Conservation (phyloP, 1,139 yeast species). For the Diutina mesorugosa region DNA sequence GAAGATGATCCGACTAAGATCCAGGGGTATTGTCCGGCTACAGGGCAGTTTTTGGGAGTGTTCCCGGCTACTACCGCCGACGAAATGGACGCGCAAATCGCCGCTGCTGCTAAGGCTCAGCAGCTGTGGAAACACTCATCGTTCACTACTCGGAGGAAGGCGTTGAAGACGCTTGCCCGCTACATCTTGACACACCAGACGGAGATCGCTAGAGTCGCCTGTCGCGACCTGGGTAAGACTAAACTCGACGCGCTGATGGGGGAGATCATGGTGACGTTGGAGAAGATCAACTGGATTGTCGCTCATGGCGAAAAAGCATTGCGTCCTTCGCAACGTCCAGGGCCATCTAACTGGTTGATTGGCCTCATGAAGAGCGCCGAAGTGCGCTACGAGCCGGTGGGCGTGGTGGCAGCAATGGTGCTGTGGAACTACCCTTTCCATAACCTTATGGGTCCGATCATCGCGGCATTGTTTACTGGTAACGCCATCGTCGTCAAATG, state of each 20-base stretch:
- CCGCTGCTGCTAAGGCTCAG: slow-evolving; percentile 47
- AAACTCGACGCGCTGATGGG: slow-evolving; percentile 95
- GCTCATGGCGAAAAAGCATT: slow-evolving; percentile 69
- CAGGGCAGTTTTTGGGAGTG: slow-evolving; percentile 77
- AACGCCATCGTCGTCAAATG: slow-evolving; percentile 86
- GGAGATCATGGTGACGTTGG: slow-evolving; percentile 85
- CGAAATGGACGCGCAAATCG: slow-evolving; percentile 59
- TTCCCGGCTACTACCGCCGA: slow-evolving; percentile 46
- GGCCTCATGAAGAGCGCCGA: slow-evolving; percentile 79
- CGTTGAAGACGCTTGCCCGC: slow-evolving; percentile 57
- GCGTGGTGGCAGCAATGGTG: slow-evolving; percentile 80
- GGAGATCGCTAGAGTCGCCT: slow-evolving; percentile 79
- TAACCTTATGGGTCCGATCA: slow-evolving; percentile 81
- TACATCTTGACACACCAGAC: slow-evolving; percentile 75
- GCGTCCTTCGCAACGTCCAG: slow-evolving; percentile 66
- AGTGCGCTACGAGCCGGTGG: slow-evolving; percentile 83
- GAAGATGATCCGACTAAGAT: slow-evolving; percentile 52
- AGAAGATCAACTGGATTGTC: slow-evolving; percentile 81
- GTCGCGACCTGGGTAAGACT: slow-evolving; percentile 94
- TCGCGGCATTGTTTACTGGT: slow-evolving; percentile 82
- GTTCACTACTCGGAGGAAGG: slow-evolving; percentile 53
- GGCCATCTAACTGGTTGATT: slow-evolving; percentile 65
- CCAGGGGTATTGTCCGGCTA: slow-evolving; percentile 90
- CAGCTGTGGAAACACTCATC: slow-evolving; percentile 42
- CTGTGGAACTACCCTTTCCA: slow-evolving; percentile 98